These are phyloP conservation scores for Teunomyces gatunensis DNA, from an alignment of 805 yeast species.

Conservation along the genomic window DNA sequence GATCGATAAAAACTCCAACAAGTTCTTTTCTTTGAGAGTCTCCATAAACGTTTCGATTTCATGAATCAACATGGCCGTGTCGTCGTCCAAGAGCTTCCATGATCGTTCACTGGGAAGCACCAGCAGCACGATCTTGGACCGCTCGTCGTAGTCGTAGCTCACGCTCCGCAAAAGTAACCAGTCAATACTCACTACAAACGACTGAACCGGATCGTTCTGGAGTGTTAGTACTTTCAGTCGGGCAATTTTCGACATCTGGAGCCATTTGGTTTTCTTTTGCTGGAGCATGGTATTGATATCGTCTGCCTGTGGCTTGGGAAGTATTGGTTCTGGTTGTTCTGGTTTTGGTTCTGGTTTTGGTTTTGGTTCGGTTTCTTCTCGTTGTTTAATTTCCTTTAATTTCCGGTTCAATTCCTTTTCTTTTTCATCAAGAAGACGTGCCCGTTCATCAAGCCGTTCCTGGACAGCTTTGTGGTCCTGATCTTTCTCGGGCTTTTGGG, in stretches of 20 bases:
- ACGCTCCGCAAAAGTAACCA: slow-evolving; percentile 35
- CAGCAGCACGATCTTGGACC: slow-evolving; percentile 22
- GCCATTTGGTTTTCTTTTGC: slow-evolving; percentile 32
- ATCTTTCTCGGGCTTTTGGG: background rate
- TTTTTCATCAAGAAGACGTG: background rate
- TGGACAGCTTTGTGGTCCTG: background rate
- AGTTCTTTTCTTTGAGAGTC: slow-evolving; percentile 12
- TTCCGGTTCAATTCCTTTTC: background rate
- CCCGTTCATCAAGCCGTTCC: background rate
- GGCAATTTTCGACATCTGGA: slow-evolving; percentile 29
- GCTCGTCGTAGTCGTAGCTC: slow-evolving; percentile 37
- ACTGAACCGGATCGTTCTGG: slow-evolving; percentile 18
- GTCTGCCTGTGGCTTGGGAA: background rate
- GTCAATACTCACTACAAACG: slow-evolving; percentile 35
- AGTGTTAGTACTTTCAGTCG: slow-evolving; percentile 35
- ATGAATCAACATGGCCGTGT: slow-evolving; percentile 20
- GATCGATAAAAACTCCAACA: slow-evolving; percentile 17
- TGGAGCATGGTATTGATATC: slow-evolving; percentile 17
- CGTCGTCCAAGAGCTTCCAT: slow-evolving; percentile 36
- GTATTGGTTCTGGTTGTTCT: background rate
- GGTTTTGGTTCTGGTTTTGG: background rate
- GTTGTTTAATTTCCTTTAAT: background rate
- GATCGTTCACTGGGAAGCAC: slow-evolving; percentile 23
- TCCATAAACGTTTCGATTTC: slow-evolving; percentile 8
- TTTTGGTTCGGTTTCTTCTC: slow-evolving; percentile 1